Evolutionary conservation across 2,329 filamentous ascomycete genomes (phyloP).

Genomic region (Sordariomycetes sp.): DNA sequence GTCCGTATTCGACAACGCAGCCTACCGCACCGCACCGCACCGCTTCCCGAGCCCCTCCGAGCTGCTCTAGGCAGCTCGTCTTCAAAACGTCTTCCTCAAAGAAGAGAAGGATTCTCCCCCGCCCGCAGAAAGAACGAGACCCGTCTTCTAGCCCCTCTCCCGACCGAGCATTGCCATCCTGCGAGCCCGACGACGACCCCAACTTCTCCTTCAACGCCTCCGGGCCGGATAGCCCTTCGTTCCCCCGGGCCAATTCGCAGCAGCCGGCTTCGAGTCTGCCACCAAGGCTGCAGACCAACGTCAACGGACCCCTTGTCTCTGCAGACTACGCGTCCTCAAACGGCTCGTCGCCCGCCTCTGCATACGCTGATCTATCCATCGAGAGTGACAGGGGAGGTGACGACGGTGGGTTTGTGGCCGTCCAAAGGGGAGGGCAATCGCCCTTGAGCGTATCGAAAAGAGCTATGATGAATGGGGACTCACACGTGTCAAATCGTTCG

Average conservation of each 20-base stretch:
- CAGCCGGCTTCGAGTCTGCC: slow-evolving; percentile 41
- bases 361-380: slow-evolving; percentile 47
- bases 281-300: slow-evolving; percentile 37
- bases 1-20: slow-evolving; percentile 1
- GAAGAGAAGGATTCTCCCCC: slow-evolving; percentile 57
- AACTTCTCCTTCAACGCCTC: slow-evolving; percentile 40
- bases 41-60: slow-evolving; percentile 31
- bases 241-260: slow-evolving; percentile 30
- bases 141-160: slow-evolving; percentile 26
- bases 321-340: slow-evolving; percentile 44
- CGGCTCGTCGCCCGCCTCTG: slow-evolving; percentile 46
- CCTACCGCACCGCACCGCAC: too few species aligned
- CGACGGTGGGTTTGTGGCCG: slow-evolving; percentile 30
- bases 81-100: slow-evolving; percentile 66
- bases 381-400: slow-evolving; percentile 44
- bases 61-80: slow-evolving; percentile 57
- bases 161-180: slow-evolving; percentile 42
- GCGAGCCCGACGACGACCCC: slow-evolving; percentile 39
- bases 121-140: slow-evolving; percentile 34
- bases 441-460: slow-evolving; percentile 41
- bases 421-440: slow-evolving; percentile 29
- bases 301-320: slow-evolving; percentile 23
- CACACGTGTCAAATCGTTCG: slow-evolving; percentile 48
- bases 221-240: slow-evolving; percentile 28
- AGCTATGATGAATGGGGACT: slow-evolving; percentile 51